These are phyloP conservation scores for Ascoidea asiatica DNA, from an alignment of 805 yeast genomes.

Conservation along the genomic window DNA sequence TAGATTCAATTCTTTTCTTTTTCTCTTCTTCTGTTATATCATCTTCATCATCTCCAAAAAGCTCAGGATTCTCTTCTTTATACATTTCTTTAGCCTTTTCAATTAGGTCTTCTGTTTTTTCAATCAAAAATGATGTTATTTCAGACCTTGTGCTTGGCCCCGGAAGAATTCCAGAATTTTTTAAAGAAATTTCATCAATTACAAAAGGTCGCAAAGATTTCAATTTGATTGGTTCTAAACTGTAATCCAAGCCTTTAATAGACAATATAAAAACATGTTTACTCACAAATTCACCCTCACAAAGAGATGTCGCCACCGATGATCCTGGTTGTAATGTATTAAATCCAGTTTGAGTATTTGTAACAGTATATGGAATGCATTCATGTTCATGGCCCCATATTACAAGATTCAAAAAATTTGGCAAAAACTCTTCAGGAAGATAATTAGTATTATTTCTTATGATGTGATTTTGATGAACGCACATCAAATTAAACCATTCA, in stretches of 20 bases:
- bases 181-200: slow-evolving; percentile 50
- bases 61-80: slow-evolving; percentile 20
- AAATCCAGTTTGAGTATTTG: slow-evolving; percentile 44
- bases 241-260: slow-evolving; percentile 41
- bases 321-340: slow-evolving; percentile 87
- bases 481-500: slow-evolving; percentile 74
- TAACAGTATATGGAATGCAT: slow-evolving; percentile 57
- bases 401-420: slow-evolving; percentile 68
- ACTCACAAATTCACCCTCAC: slow-evolving; percentile 68
- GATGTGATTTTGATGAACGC: slow-evolving; percentile 86
- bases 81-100: slow-evolving; percentile 40
- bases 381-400: slow-evolving; percentile 99
- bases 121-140: slow-evolving; percentile 44
- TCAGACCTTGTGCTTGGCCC: slow-evolving; percentile 46
- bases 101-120: slow-evolving; percentile 57
- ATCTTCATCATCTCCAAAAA: slow-evolving; percentile 15
- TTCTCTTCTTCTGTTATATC: slow-evolving; percentile 2
- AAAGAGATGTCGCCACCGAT: slow-evolving; percentile 80
- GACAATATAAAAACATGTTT: slow-evolving; percentile 66
- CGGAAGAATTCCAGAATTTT: slow-evolving; percentile 41
- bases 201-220: slow-evolving; percentile 73
- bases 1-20: slow-evolving; percentile 7
- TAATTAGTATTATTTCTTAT: slow-evolving; percentile 70
- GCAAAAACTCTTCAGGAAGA: slow-evolving; percentile 75
- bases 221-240: slow-evolving; percentile 47